A percentile compares a stretch with the other conserved stretches of the same genome.
phyloP scores from a whole-genome alignment of 2,329 filamentous ascomycete genomes.

The Allantophomopsis cytisporea region DNA sequence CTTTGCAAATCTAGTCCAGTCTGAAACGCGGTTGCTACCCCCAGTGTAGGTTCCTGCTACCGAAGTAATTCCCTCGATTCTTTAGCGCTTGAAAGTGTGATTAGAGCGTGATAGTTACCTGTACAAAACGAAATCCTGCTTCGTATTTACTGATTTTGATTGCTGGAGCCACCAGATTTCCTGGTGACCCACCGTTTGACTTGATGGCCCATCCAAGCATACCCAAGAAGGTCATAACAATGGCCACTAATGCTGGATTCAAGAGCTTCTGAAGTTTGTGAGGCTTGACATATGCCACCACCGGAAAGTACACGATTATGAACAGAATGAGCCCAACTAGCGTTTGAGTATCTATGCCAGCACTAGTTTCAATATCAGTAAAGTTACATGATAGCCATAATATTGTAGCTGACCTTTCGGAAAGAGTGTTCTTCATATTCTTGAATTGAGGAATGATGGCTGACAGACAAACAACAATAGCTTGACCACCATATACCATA shows the following conservation, averaged over 20 bases:
- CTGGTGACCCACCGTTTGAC: slow-evolving; percentile 1
- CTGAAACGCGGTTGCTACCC: slow-evolving; percentile 17
- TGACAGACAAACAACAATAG: not conserved
- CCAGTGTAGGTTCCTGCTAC: slow-evolving; percentile 16
- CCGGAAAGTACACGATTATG: slow-evolving; percentile 11
- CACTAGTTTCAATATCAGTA: not conserved
- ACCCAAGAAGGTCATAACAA: slow-evolving; percentile 17
- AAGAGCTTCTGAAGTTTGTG: slow-evolving; percentile 17
- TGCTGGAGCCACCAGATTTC: slow-evolving; percentile 6
- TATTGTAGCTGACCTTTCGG: not conserved
- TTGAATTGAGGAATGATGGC: slow-evolving; percentile 1
- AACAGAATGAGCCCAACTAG: not conserved
- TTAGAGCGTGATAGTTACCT: not conserved
- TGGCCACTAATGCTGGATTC: slow-evolving; percentile 16
- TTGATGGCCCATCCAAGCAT: slow-evolving; percentile 16
- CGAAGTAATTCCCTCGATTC: slow-evolving; percentile 11
- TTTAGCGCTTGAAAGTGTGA: no score
- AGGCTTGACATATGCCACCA: slow-evolving; percentile 14
- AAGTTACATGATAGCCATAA: no score
- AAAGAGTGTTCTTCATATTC: slow-evolving; percentile 1
- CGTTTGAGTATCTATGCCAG: not conserved
- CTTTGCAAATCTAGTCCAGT: slow-evolving; percentile 20
- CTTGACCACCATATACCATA: slow-evolving; percentile 7
- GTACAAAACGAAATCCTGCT: slow-evolving; percentile 6
- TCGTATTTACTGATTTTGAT: slow-evolving; percentile 13